Percentiles rank a stretch among this genome's conserved stretches.
Evolutionary conservation across 139 green algal species (phyloP).

Genomic region (Raphidocelis subcapitata): DNA sequence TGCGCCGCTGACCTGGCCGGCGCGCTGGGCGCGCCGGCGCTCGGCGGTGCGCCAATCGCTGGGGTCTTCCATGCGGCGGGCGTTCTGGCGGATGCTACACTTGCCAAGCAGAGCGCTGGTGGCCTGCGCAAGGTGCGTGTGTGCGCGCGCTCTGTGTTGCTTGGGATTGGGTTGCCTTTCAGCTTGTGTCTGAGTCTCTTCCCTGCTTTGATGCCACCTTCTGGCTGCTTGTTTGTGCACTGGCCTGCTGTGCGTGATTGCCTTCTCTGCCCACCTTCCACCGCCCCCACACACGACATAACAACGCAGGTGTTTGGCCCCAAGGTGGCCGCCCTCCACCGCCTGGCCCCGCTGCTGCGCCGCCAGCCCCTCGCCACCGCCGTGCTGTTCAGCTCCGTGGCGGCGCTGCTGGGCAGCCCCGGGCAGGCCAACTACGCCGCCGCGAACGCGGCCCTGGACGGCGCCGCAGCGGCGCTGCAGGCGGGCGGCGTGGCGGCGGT

Average conservation of each 20-base stretch:
- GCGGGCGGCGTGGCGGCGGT: slow-evolving; percentile 18
- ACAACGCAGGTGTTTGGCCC: too few species aligned
- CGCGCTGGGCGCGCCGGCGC: not conserved
- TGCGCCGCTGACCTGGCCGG: slow-evolving; percentile 19
- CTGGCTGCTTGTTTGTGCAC: not conserved
- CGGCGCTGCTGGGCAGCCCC: slow-evolving; percentile 73
- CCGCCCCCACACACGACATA: too few species aligned
- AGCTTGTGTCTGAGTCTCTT: too few species aligned
- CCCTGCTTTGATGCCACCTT: not conserved
- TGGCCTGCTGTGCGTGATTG: not conserved
- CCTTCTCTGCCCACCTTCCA: not conserved
- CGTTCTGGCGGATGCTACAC: slow-evolving; percentile 40
- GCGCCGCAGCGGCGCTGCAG: not conserved
- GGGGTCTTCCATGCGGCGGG: slow-evolving; percentile 48
- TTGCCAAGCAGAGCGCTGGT: slow-evolving; percentile 14
- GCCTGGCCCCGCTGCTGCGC: slow-evolving; percentile 4
- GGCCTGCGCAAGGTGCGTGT: slow-evolving; percentile 30
- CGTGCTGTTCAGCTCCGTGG: slow-evolving; percentile 82
- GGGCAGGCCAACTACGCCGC: slow-evolving; percentile 81
- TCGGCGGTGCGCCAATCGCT: slow-evolving; percentile 17
- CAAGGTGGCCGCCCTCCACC: slow-evolving; percentile 39
- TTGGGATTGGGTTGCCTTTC: slow-evolving; percentile 21
- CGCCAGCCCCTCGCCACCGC: slow-evolving; percentile 25
- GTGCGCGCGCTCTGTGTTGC: too few species aligned
- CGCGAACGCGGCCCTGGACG: slow-evolving; percentile 75